Percentiles rank a stretch among this genome's conserved stretches.
Conservation (phyloP, 2,329 filamentous ascomycete species). For the Neofusicoccum kwambonambiense region DNA sequence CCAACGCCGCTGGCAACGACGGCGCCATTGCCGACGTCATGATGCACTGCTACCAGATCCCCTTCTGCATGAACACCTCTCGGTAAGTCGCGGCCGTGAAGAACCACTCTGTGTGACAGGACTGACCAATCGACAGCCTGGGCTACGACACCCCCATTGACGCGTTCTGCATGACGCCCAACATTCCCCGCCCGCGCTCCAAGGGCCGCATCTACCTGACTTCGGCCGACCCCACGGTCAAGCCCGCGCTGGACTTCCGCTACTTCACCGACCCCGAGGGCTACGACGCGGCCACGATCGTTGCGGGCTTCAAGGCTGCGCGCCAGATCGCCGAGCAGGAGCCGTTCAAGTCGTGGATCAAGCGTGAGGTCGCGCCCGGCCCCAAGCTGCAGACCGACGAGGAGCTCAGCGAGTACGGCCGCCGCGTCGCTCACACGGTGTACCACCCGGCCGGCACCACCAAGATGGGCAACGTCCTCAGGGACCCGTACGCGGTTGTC, state of each 20-base stretch:
- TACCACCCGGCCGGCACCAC: constrained; percentile 89
- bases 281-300: constrained; percentile 79
- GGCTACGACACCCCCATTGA: constrained; percentile 71
- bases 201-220: constrained; percentile 76
- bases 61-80: constrained; percentile 82
- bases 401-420: constrained; percentile 76
- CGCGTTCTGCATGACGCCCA: constrained; percentile 91
- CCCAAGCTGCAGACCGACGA: constrained; percentile 73
- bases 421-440: constrained; percentile 79
- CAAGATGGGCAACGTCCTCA: constrained; percentile 76
- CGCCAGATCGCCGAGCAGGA: constrained; percentile 71
- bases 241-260: constrained; percentile 82
- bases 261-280: constrained; percentile 87
- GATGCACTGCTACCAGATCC: constrained; percentile 98
- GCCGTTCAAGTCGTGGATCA: constrained; percentile 81
- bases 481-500: constrained; percentile 75
- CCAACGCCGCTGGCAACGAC: constrained; percentile 67
- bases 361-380: constrained; percentile 77
- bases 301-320: constrained; percentile 74
- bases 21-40: constrained; percentile 80
- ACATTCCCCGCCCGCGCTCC: constrained; percentile 80
- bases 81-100: constrained; percentile 43
- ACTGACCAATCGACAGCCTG: constrained; percentile 44
- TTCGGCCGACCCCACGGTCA: constrained; percentile 70
- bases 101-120: not conserved